Base-by-base conservation (phyloP, 495 filamentous ascomycete species). In the Penicillium coprophilum region DNA sequence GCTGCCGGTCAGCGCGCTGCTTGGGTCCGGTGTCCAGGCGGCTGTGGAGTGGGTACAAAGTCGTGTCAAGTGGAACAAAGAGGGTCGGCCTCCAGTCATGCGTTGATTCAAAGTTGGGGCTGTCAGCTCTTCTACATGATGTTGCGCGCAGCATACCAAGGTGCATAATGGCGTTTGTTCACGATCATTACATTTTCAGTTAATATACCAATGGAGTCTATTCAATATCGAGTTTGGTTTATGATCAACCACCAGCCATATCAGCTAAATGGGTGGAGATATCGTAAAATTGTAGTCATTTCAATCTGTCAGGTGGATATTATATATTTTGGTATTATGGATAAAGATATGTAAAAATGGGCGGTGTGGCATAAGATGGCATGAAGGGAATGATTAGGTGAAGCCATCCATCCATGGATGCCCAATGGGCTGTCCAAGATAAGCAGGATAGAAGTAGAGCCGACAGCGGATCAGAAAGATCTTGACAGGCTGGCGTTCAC, bases 61-160 rank as follows among this genome's bases (percentile, higher is more conserved):
- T 56, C 77, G 94, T 50, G 92, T 97, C 1, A 91, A 87, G 75
- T 98, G 94, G 94, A 97, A 97, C 72, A 91, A 90, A 73, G 94
- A 97, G 76, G 83, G 82, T 1, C 78, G 94, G 50, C 94, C 92
- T 57, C 93, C 94, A 24, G 86, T 96, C 52, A 96, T 97, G 93
- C 81, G 90, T 71, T 98, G 62, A 77, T 66, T 23, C 9, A 19
- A 24, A 45, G 6, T 30, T 28, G 50, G 39, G n/a, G 24, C 45
- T 31, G 28, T 11, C 27, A 32, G 31, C 19, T 7, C n/a, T 27
- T 44, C 41, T 50, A 45, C 27, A 46, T 39, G 11, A 52, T 31
- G 40, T 46, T 15, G 19, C 39, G 47, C 55, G 46, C 40, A 36
- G 27, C 46, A 44, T 57, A 43, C 46, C 31, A 30, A 31, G 21